Base-by-base conservation (phyloP, 495 filamentous ascomycete genomes). In the Penicillium cosmopolitanum region DNA sequence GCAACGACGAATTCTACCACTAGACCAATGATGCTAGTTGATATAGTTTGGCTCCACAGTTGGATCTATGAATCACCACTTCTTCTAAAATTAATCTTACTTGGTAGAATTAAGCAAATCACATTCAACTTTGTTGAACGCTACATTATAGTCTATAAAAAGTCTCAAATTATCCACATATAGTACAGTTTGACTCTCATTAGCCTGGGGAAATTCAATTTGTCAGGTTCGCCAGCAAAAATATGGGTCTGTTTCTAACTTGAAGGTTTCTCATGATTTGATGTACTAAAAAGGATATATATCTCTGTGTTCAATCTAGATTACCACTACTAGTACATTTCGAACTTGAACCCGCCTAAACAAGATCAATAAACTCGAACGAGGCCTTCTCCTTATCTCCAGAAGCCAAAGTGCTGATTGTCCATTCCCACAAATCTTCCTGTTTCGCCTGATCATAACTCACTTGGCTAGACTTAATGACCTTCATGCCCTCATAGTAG, bases 1-100 rank as follows among this genome's bases (percentile, higher is more conserved):
- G 79, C 77, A 82, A 81, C 79, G 79, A 82, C 71, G 79, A 81
- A 82, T 82, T 82, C 77, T 82, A 82, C 79, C 79, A 81, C 79
- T 81, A 82, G 77, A 82, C 79, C 78, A 82, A 78, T 79, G 76
- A 80, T 77, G 79, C 79, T 73, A 58, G 54, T 68, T 61, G 5
- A 52, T 60, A 44, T 62, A 25, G 36, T 16, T 5, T 1, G 10
- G 0, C 0, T 12, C 23, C 2, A 13, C 15, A 6, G 4, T 25
- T 35, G 8, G 28, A 1, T 52, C 11, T 6, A 58, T 46, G 15
- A 51, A 10, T 19, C n/a, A 18, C 7, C 5, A 18, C 5, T 44
- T 16, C 42, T 16, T 52, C 34, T 36, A 9, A 31, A 31, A 31
- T 8, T 1, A 31, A 31, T 31, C 28, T 31, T 8, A 31, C 2